Base-by-base conservation (phyloP, 2,329 filamentous ascomycete genomes). In the Daldinia sp. region DNA sequence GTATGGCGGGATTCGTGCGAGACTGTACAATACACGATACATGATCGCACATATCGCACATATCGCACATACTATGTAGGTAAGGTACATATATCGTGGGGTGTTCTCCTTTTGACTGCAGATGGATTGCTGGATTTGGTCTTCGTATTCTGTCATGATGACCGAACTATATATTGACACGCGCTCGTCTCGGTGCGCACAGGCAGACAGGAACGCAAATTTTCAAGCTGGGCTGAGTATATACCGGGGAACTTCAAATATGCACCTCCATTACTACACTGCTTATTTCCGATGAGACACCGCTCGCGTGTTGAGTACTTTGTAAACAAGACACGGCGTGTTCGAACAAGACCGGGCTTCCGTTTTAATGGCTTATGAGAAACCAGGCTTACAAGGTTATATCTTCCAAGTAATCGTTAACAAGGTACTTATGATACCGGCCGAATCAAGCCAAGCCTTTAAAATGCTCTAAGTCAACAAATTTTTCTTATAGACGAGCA, bases 101-200 rank as follows among this genome's bases (percentile, higher is more conserved):
- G 46, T 54, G 26, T 26, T 58, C 67, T 63, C 68, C 68, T 70
- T 63, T 70, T 65, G 10, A 68, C 57, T 65, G 65, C 65, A 71
- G 62, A 63, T 68, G 59, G 41, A 46, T 54, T 63, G 65, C 58
- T 55, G 56, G 61, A 46, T 62, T 62, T 55, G 13, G 41, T 59
- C 44, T 66, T 68, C 63, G 62, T 71, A 64, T 68, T 68, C 50
- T 55, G 20, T 54, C 56, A 37, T 56, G 41, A 63, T 39, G 30
- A 33, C 67, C 41, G 46, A 58, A 61, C 61, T 60, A 62, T 55
- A 63, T 64, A 64, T 59, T 60, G 46, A 63, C 57, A 68, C 41
- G 60, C 57, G 33, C 55, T 57, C 58, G 15, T 39, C 30, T 59
- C 26, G 48, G 48, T 50, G 50, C 56, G 59, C 54, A 51, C 59